Base-by-base conservation (phyloP, 1,139 yeast genomes). In the Taiozyma sp. region DNA sequence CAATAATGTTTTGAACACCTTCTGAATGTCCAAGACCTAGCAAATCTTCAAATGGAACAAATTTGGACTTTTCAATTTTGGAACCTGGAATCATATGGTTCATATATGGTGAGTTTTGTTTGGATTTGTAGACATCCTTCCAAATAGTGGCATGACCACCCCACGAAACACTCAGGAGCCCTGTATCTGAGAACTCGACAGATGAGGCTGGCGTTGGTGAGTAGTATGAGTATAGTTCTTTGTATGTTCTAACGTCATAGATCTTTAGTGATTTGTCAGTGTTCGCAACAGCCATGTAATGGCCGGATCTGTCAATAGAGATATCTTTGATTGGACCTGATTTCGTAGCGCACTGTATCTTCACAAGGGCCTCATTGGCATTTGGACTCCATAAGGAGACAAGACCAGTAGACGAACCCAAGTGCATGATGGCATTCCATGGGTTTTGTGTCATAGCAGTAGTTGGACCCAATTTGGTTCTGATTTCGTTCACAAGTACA, bases 11-110 rank as follows among this genome's bases (percentile, higher is more conserved):
- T 28, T 86, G 81, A 50, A 91, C 77, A 27, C 98, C 97, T 14
- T 73, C 70, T 48, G 80, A 77, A 65, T 91, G 96, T 2, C 98
- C 98, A 9, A 87, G 80, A 23, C 97, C 96, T 32, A 95, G 75
- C 24, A 93, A 76, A 87, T 95, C 99, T 71, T 95, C 99, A 68
- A 85, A 93, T 14, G 99, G 99, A 29, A 93, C 96, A 66, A 86
- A 91, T 61, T 78, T 79, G 34, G 84, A 73, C 54, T 79, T 80
- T 59, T 81, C 84, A 22, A 90, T 76, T 58, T 80, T 83, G 34
- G 90, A 83, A 1, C 96, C 88, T 3, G 97, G 87, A 40, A 88
- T 71, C 60, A 90, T 70, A 68, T 93, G 97, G 55, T 85, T 85
- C 97, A 95, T 90, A 65, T 95, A 95, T 36, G 98, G 98, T 6